A percentile compares a stretch with the other conserved stretches of the same genome.
phyloP scores from a whole-genome alignment of 2,329 filamentous ascomycete species.

The Chaetothyriales sp. region DNA sequence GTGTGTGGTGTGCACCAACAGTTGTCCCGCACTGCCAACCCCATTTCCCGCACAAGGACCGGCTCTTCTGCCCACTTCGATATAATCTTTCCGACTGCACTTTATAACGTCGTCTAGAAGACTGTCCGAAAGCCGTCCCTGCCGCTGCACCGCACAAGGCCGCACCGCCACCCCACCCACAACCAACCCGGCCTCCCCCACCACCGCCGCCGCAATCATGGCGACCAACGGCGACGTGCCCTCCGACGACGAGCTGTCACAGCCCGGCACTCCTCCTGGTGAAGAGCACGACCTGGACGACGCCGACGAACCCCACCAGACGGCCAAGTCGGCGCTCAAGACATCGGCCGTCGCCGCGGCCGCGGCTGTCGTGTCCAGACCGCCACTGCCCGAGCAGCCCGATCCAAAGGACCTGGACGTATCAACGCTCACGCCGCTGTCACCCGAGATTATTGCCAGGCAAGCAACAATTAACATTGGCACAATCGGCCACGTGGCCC shows the following conservation, averaged over 20 bases:
- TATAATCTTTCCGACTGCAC: background rate
- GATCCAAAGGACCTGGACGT: conserved; percentile 83
- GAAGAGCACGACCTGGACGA: conserved; percentile 39
- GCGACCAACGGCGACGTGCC: conserved; percentile 27
- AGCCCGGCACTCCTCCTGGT: conserved; percentile 39
- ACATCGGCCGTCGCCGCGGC: conserved; percentile 40
- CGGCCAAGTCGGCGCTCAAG: conserved; percentile 80
- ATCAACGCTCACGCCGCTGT: conserved; percentile 64
- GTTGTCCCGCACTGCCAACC: background rate
- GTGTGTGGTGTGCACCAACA: background rate
- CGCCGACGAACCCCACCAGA: conserved; percentile 44
- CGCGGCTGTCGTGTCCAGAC: conserved; percentile 45
- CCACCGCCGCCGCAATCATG: conserved; percentile 17
- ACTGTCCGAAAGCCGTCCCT: background rate
- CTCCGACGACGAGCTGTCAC: conserved; percentile 34
- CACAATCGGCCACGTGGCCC: conserved; percentile 95
- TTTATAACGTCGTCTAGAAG: too few species aligned
- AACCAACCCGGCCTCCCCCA: background rate
- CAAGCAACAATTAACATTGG: conserved; percentile 99
- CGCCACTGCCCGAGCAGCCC: conserved; percentile 73
- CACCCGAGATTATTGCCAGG: conserved; percentile 90
- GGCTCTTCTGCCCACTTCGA: background rate
- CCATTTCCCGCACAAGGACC: background rate
- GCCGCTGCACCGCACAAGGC: background rate
- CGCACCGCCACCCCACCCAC: background rate